These are phyloP conservation scores for Herpetospermum pedunculosum DNA, from an alignment of 306 rosid species.

Conservation along the genomic window DNA sequence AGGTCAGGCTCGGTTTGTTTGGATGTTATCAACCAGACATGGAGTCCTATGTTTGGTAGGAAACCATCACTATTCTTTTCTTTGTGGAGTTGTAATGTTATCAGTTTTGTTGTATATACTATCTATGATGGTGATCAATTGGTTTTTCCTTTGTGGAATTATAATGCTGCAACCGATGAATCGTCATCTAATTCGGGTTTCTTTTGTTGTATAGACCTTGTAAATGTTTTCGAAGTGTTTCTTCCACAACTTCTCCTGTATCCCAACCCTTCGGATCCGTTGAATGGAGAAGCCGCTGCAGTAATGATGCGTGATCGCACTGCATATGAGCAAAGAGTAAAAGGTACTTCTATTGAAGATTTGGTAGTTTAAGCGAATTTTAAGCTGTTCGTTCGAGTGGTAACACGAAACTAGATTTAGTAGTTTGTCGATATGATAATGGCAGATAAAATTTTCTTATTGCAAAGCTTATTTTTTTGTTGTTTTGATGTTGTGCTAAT, in stretches of 20 bases:
- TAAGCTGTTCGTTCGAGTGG: neutral
- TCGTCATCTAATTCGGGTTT: constrained; percentile 2
- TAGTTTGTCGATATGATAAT: neutral
- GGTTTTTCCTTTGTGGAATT: constrained; percentile 1
- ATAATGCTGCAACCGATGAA: constrained; percentile 4
- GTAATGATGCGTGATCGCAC: constrained; percentile 63
- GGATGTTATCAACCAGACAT: constrained; percentile 84
- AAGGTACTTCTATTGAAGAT: constrained; percentile 31
- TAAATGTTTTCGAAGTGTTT: constrained; percentile 73
- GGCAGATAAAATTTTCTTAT: neutral
- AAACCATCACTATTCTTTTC: constrained; percentile 13
- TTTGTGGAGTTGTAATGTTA: neutral
- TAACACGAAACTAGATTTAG: neutral
- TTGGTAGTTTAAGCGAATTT: neutral
- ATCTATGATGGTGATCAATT: neutral
- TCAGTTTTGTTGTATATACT: neutral
- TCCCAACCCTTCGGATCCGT: constrained; percentile 83
- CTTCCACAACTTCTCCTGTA: constrained; percentile 91
- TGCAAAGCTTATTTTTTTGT: neutral
- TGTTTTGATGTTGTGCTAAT: neutral
- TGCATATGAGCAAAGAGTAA: constrained; percentile 68
- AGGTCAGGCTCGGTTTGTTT: constrained; percentile 92
- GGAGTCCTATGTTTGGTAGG: constrained; percentile 98
- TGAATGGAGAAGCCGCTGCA: constrained; percentile 86
- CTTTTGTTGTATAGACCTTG: constrained; percentile 46